phyloP scores from a whole-genome alignment of 2,329 filamentous ascomycete genomes.

The Colletotrichum sp. region DNA sequence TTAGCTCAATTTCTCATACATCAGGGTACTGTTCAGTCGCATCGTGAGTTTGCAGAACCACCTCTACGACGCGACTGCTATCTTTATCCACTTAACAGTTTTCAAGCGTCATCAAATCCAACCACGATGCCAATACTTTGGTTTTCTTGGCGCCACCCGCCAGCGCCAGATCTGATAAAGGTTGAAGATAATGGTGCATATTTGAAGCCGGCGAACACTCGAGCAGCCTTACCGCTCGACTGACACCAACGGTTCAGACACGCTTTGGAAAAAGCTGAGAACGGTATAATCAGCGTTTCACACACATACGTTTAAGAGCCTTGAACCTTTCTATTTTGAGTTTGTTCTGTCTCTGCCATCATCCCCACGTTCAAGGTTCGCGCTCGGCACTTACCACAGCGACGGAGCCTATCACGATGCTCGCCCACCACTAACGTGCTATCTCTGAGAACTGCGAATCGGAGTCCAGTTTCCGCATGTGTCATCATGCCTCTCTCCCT shows the following conservation, averaged over 20 bases:
- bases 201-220: background rate
- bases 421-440: background rate
- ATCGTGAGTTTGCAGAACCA: background rate
- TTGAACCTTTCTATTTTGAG: conserved; percentile 17
- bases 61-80: background rate
- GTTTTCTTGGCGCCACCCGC: background rate
- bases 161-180: background rate
- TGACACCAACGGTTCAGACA: background rate
- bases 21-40: background rate
- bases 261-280: background rate
- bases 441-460: background rate
- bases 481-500: background rate
- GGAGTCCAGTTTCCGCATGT: background rate
- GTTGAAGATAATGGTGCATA: background rate
- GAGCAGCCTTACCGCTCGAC: background rate
- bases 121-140: background rate
- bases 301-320: background rate
- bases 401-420: background rate
- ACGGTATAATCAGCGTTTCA: background rate
- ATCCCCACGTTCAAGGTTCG: background rate
- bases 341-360: conserved; percentile 5
- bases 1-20: background rate
- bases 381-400: conserved; percentile 6
- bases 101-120: background rate
- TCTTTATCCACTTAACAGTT: background rate